A percentile compares a stretch with the other conserved stretches of the same genome.
Conservation (phyloP, 176 grass and related monocot species). For the Carex myosuroides region DNA sequence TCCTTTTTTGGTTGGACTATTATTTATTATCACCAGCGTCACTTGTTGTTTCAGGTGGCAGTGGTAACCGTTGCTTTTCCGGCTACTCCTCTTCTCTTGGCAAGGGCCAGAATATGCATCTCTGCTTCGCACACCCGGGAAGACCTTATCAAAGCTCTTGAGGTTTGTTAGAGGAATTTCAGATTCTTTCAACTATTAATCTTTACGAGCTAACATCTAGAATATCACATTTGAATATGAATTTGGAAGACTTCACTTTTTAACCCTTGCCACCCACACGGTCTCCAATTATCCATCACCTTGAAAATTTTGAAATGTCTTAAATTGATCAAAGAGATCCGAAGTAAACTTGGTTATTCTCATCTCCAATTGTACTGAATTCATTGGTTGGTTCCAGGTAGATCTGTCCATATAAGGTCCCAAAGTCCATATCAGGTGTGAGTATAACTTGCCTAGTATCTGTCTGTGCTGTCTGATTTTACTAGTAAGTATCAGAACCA, state of each 20-base stretch:
- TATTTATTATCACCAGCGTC: background rate
- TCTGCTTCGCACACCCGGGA: constrained; percentile 75
- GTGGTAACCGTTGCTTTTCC: constrained; percentile 74
- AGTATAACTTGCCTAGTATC: background rate
- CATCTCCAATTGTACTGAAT: background rate
- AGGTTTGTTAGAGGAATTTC: constrained; percentile 29
- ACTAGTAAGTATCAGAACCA: background rate
- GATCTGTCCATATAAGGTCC: background rate
- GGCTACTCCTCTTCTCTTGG: constrained; percentile 66
- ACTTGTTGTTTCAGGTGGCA: constrained; percentile 44
- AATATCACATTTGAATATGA: background rate
- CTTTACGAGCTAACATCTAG: background rate
- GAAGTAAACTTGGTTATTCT: background rate
- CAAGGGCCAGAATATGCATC: constrained; percentile 74
- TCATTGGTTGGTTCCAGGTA: background rate
- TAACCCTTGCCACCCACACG: background rate
- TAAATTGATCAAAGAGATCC: background rate
- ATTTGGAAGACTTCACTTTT: background rate
- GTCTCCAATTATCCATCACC: background rate
- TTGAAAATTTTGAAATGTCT: background rate
- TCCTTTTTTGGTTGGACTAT: background rate
- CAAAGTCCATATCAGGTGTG: background rate
- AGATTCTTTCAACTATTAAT: background rate
- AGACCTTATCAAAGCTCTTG: constrained; percentile 61
- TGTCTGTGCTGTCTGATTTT: background rate